Conservation (phyloP, 176 grass and related monocot species). For the Paspalum vaginatum region DNA sequence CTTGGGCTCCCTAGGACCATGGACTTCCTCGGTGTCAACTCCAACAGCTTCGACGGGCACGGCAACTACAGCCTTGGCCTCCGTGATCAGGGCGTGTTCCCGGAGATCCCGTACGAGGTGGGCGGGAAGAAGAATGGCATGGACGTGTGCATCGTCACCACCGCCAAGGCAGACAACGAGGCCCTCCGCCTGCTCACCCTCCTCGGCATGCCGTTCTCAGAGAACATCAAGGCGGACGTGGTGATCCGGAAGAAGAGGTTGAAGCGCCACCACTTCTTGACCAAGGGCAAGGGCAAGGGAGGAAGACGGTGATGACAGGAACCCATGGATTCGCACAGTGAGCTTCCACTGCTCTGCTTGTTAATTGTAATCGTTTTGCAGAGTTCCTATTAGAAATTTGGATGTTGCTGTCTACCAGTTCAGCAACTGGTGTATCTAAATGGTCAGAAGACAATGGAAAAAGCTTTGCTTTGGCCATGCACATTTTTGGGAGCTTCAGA, state of each 20-base stretch:
- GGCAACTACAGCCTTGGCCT: slow-evolving; percentile 81
- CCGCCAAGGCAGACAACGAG: slow-evolving; percentile 72
- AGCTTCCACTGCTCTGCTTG: slow-evolving; percentile 27
- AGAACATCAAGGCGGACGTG: slow-evolving; percentile 44
- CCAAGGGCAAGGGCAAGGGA: slow-evolving; percentile 46
- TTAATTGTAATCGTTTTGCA: slow-evolving; percentile 23
- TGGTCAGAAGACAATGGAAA: slow-evolving; percentile 19
- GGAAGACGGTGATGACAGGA: slow-evolving; percentile 35
- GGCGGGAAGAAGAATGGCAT: slow-evolving; percentile 84
- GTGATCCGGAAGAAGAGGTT: slow-evolving; percentile 67
- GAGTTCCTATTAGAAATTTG: slow-evolving; percentile 28
- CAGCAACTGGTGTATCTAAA: slow-evolving; percentile 1
- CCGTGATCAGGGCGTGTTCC: slow-evolving; percentile 82
- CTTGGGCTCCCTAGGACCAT: slow-evolving; percentile 80
- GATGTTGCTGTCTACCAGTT: slow-evolving; percentile 20
- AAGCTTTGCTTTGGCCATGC: slow-evolving; percentile 16
- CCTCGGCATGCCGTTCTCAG: slow-evolving; percentile 85
- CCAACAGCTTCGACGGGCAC: slow-evolving; percentile 79
- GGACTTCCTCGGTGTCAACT: slow-evolving; percentile 87
- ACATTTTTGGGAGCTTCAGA: background rate
- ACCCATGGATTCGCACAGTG: background rate
- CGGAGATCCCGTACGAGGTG: slow-evolving; percentile 81
- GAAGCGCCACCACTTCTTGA: slow-evolving; percentile 70
- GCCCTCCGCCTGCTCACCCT: slow-evolving; percentile 61
- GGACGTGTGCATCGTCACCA: slow-evolving; percentile 86